Base-by-base conservation (phyloP, 495 filamentous ascomycete species). In the Hypoxylon fragiforme region DNA sequence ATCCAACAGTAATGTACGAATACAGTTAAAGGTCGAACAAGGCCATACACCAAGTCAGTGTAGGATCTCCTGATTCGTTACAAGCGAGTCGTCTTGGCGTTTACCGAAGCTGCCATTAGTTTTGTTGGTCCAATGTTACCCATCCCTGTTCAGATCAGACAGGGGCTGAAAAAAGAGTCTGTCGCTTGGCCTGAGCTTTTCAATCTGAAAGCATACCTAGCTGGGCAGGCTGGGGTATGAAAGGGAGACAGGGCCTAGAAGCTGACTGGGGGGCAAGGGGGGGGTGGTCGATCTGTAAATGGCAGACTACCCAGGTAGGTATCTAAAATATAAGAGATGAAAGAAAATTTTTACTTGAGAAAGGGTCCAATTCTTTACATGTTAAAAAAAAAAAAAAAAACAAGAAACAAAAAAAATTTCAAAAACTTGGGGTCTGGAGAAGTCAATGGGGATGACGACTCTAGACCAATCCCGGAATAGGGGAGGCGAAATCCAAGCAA, bases 391-490 rank as follows among this genome's bases (percentile, higher is more conserved):
- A 21, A 14, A 12, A 47, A 39, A 36, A 12, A 35, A 35, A 60
- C n/a, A 20, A 7, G 38, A 51, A 52, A 50, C 18, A n/a, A 28
- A 42, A 37, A n/a, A n/a, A n/a, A n/a, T n/a, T n/a, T n/a, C n/a
- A n/a, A n/a, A n/a, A n/a, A n/a, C n/a, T n/a, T 45, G 41, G 45
- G 50, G 46, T 54, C 50, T 43, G 57, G 50, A 60, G 57, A 41
- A 60, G 36, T 45, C 26, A 50, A 54, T 39, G 36, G 45, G 45
- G 50, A 46, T 51, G 34, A 13, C 19, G 40, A n/a, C 31, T 48
- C 30, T 41, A 46, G 30, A 46, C 36, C 42, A 46, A 54, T 38
- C 13, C 21, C 13, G 35, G 41, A 7, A 15, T 7, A 28, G 13
- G 43, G 24, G 4, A 18, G 15, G 19, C 22, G 44, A 28, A 22